Evolutionary conservation across 768 basidiomycete species (phyloP), one percentile per base, ranked within the genome.

Genomic region (Lactifluus pinguis): DNA sequence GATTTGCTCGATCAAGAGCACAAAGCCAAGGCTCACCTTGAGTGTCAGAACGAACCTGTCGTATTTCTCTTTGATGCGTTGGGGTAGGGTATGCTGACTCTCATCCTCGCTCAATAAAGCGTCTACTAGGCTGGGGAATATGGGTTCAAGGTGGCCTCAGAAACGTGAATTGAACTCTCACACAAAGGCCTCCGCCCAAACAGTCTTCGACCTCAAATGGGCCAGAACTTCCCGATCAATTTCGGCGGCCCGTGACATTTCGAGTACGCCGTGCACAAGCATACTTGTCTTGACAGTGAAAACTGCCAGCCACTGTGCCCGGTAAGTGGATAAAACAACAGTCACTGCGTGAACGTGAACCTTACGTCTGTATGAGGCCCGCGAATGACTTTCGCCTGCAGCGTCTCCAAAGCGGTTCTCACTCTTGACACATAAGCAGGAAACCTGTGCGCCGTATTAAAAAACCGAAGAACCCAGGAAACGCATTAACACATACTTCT

Each of bases 221-320:
- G 49, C n/a, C 17, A 36, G 21, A 14, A 51, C 21, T 3, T 62
- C 41, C 15, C 15, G 4, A 9, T 6, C 10, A 9, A 53, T 15
- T 1, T 11, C 3, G 39, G 29, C 29, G 17, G 3, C 19, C 38
- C 39, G 32, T n/a, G 53, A 14, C 14, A 64, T 51, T 29, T 57
- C 51, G n/a, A 57, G 19, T 34, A 57, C 39, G 25, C 63, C 63
- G 13, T 64, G 44, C 6, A 64, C 38, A 0, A 64, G 44, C 60
- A 64, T 64, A 29, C 50, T 53, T 39, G 63, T 49, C n/a, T 64
- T 41, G 19, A 64, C 44, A 13, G 60, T 57, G 38, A 49, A 15
- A 17, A 58, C 41, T 10, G 42, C 45, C 41, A 62, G 47, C 56
- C 61, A 62, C 61, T 62, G 38, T 9, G 3, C n/a, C 5, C 17